Percentiles rank a stretch among this genome's conserved stretches.
These are phyloP conservation scores for Boletus bicolor DNA, from an alignment of 768 basidiomycete genomes.

Conservation along the genomic window DNA sequence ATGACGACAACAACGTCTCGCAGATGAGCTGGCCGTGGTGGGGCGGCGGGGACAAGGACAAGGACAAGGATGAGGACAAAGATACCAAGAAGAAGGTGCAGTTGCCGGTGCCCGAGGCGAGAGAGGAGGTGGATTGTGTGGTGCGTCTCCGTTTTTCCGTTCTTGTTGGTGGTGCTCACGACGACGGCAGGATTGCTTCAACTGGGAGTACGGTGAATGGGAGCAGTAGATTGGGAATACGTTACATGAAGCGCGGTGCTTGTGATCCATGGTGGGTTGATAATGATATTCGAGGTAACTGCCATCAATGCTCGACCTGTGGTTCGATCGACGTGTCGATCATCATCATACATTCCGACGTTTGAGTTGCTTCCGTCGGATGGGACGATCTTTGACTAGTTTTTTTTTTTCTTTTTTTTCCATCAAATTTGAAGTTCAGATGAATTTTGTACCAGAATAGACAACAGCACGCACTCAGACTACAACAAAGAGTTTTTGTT, in stretches of 20 bases:
- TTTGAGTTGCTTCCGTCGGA: not conserved
- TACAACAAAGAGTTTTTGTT: too few species aligned
- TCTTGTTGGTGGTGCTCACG: not conserved
- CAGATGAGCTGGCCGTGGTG: conserved; percentile 26
- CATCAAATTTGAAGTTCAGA: too few species aligned
- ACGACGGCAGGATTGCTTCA: conserved; percentile 59
- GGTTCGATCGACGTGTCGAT: not conserved
- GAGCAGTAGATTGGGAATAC: conserved; percentile 2
- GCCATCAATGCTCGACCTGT: not conserved
- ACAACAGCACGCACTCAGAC: too few species aligned
- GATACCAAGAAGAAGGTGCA: conserved; percentile 19
- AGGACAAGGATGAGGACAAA: conserved; percentile 27
- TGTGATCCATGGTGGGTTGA: not conserved
- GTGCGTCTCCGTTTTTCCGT: conserved; percentile 37
- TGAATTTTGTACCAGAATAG: too few species aligned
- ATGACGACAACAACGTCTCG: not conserved
- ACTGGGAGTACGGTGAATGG: conserved; percentile 62
- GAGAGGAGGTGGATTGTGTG: conserved; percentile 61
- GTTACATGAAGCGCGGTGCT: not conserved
- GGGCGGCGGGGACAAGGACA: conserved; percentile 32
- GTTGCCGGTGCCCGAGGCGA: conserved; percentile 44
- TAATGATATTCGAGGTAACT: not conserved
- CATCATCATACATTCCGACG: not conserved
- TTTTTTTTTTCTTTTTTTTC: too few species aligned
- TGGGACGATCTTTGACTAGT: not conserved